Evolutionary conservation across 257 asterid species (phyloP).

Genomic region (Solanum habrochaites): DNA sequence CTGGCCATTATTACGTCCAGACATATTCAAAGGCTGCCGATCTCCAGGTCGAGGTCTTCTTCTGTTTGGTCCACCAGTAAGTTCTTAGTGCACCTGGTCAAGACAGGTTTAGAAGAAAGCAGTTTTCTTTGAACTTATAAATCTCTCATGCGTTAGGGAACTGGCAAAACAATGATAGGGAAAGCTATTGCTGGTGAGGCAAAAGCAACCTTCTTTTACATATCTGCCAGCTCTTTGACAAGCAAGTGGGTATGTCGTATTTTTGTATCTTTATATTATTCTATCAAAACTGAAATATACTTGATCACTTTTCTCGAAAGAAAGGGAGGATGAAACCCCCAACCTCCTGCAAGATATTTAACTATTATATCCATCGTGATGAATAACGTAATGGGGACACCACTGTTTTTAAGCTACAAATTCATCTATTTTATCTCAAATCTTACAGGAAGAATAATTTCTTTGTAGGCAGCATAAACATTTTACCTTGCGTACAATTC

Average conservation of each 20-base stretch:
- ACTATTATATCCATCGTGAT: not conserved
- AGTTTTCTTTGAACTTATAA: not conserved
- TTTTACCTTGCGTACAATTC: not conserved
- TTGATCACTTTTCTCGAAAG: not conserved
- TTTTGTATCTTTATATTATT: not conserved
- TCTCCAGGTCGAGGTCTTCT: constrained; percentile 99
- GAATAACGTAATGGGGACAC: not conserved
- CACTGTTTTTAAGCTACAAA: not conserved
- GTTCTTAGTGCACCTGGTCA: constrained; percentile 14
- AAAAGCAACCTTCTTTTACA: constrained; percentile 95
- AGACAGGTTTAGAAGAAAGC: not conserved
- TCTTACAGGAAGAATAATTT: not conserved
- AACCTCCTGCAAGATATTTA: not conserved
- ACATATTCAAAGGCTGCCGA: constrained; percentile 94
- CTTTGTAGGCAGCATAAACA: not conserved
- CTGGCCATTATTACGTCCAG: constrained; percentile 97
- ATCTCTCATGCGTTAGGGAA: constrained; percentile 54
- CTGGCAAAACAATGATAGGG: constrained; percentile 99
- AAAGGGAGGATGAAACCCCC: not conserved
- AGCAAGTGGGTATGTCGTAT: constrained; percentile 82
- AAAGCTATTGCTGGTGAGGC: constrained; percentile 99
- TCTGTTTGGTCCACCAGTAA: constrained; percentile 98
- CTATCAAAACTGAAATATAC: not conserved
- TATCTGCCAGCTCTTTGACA: constrained; percentile 96
- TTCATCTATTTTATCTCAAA: not conserved